Conservation (phyloP, 352 stramenopile genomes). For the Phytophthora fragariaefolia region DNA sequence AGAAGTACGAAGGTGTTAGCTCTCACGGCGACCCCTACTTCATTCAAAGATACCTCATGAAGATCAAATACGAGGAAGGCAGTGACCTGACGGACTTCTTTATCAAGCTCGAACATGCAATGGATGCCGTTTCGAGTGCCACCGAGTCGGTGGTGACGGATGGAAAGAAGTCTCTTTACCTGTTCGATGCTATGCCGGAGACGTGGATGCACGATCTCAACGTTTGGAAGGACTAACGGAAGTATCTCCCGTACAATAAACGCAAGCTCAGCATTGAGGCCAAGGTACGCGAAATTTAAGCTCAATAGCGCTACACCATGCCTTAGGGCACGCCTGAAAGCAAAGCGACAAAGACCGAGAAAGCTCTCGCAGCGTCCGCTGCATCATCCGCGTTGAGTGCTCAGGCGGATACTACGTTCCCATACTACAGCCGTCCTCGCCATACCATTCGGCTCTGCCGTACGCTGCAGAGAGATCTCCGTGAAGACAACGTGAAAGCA, state of each 20-base stretch:
- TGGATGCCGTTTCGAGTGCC: background rate
- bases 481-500: background rate
- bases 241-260: constrained; percentile 5
- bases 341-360: background rate
- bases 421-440: background rate
- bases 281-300: background rate
- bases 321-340: background rate
- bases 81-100: background rate
- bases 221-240: constrained; percentile 3
- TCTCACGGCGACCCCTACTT: constrained; percentile 6
- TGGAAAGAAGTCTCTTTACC: constrained; percentile 2
- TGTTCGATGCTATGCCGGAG: constrained; percentile 3
- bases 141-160: constrained; percentile 9
- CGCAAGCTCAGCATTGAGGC: background rate
- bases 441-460: background rate
- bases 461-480: background rate
- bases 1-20: constrained; percentile 1
- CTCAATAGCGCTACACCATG: background rate
- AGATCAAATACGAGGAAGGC: constrained; percentile 3
- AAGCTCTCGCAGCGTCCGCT: background rate
- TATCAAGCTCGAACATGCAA: background rate
- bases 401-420: background rate
- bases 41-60: constrained; percentile 1
- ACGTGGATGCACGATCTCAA: constrained; percentile 1
- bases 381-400: too few species aligned